Evolutionary conservation across 2,329 filamentous ascomycete species (phyloP).

Genomic region (Nemania abortiva): DNA sequence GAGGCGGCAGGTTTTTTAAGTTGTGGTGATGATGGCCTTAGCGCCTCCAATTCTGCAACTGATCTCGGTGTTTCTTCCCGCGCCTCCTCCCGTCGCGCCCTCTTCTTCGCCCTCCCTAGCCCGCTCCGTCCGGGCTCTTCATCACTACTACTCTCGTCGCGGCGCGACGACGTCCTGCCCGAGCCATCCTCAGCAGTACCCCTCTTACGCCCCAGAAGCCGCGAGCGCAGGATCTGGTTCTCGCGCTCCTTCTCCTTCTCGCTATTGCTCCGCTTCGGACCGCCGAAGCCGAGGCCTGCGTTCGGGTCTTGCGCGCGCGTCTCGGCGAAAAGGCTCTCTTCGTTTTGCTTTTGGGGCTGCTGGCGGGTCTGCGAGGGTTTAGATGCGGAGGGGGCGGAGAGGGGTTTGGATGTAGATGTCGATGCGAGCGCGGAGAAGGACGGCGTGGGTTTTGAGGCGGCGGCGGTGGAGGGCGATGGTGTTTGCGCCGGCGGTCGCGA

Average conservation of each 20-base stretch:
- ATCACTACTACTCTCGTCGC: slow-evolving; percentile 45
- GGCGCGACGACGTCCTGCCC: slow-evolving; percentile 31
- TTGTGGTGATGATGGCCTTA: background rate
- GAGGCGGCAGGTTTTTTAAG: background rate
- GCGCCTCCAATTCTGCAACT: background rate
- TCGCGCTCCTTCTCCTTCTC: slow-evolving; percentile 28
- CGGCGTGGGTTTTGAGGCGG: slow-evolving; percentile 22
- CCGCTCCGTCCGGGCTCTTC: slow-evolving; percentile 51
- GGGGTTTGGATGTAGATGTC: background rate
- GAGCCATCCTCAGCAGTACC: slow-evolving; percentile 30
- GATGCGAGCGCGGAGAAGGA: slow-evolving; percentile 41
- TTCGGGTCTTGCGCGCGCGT: slow-evolving; percentile 45
- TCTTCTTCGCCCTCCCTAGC: slow-evolving; percentile 50
- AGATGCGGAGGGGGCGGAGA: background rate
- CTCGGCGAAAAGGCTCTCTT: slow-evolving; percentile 42
- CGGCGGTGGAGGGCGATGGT: slow-evolving; percentile 6
- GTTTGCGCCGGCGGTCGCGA: slow-evolving; percentile 11
- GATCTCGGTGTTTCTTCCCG: slow-evolving; percentile 17
- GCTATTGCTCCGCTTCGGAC: slow-evolving; percentile 14
- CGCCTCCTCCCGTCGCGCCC: slow-evolving; percentile 30
- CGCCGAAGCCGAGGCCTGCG: slow-evolving; percentile 43
- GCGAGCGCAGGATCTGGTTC: slow-evolving; percentile 42
- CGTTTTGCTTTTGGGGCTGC: slow-evolving; percentile 15
- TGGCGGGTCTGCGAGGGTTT: background rate
- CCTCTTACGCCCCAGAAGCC: slow-evolving; percentile 43